Base-by-base conservation (phyloP, 495 filamentous ascomycete species). In the Penicillium pancosmium region DNA sequence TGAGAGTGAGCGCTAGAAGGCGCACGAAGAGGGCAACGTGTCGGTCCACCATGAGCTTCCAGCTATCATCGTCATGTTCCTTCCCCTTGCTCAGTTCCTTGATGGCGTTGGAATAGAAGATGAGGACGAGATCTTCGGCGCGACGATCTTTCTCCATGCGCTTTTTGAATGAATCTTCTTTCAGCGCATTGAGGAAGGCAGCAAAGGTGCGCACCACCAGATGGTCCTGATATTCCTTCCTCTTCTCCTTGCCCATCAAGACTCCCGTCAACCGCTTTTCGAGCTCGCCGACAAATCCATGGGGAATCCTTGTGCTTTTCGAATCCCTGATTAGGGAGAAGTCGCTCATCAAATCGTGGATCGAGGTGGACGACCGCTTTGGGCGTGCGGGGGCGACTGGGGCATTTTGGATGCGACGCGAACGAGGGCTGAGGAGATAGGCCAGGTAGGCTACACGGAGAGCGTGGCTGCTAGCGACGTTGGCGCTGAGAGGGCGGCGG, bases 11-110 rank as follows among this genome's bases (percentile, higher is more conserved):
- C 62, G 84, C 86, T 60, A 98, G 84, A 19, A 99, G 81, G 43
- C 95, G 87, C 60, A 99, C 87, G 67, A 99, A 98, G 48, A 99
- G 84, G 31, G 95, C 95, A 59, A 98, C 86, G 70, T 99, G 95
- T 52, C 93, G 83, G 67, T 99, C 95, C 12, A 94, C 92, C 74
- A 98, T 87, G 44, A 88, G 79, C 75, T 92, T 97, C 92, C 93
- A 98, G 41, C 84, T 84, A 69, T 95, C 90, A 73, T 97, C 93
- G n/a, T 88, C 88, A 1, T 85, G 80, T 5, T 84, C 74, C 70
- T 91, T 93, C 47, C 91, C 90, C 59, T 92, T 92, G 51, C 78
- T 70, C 59, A 97, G 78, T 50, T 96, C 93, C 74, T 96, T 97
- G 34, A 90, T 92, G 61, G 88, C 95, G 78, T 88, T 93, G 61